Conservation (phyloP, 2,329 filamentous ascomycete genomes). For the Juglanconis oblonga region DNA sequence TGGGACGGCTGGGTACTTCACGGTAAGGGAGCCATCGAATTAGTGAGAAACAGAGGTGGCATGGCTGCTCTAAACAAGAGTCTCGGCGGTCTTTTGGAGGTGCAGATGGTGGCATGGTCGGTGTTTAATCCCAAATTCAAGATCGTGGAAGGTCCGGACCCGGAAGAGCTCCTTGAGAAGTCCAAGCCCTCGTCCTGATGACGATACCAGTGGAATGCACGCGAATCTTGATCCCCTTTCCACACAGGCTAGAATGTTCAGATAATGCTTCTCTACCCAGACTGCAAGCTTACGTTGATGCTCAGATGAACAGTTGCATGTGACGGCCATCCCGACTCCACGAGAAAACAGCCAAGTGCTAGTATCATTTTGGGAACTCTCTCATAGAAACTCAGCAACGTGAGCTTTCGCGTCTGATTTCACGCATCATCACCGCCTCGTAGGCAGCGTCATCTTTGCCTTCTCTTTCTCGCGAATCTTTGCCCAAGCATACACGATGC, state of each 20-base stretch:
- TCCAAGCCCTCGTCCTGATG: neutral
- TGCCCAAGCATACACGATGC: conserved; percentile 83
- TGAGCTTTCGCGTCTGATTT: too few species aligned
- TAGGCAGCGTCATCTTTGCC: conserved; percentile 65
- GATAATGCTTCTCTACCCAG: too few species aligned
- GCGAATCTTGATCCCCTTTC: neutral
- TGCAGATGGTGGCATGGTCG: neutral
- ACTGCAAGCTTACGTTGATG: too few species aligned
- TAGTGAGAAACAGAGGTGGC: neutral
- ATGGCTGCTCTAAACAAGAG: neutral
- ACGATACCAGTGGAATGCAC: neutral
- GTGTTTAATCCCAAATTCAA: neutral
- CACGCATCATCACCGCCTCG: conserved; percentile 65
- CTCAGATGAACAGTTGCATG: too few species aligned
- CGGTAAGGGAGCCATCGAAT: neutral
- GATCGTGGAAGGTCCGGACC: neutral
- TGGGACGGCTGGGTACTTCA: neutral
- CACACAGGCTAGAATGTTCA: too few species aligned
- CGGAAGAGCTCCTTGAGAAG: neutral
- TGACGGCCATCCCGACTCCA: too few species aligned
- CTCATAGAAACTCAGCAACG: too few species aligned
- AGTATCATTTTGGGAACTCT: too few species aligned
- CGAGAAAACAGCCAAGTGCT: too few species aligned
- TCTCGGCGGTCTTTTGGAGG: neutral
- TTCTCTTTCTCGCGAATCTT: conserved; percentile 76